These are phyloP conservation scores for Zoysia matrella DNA, from an alignment of 202 grass and related monocot genomes.

Conservation along the genomic window DNA sequence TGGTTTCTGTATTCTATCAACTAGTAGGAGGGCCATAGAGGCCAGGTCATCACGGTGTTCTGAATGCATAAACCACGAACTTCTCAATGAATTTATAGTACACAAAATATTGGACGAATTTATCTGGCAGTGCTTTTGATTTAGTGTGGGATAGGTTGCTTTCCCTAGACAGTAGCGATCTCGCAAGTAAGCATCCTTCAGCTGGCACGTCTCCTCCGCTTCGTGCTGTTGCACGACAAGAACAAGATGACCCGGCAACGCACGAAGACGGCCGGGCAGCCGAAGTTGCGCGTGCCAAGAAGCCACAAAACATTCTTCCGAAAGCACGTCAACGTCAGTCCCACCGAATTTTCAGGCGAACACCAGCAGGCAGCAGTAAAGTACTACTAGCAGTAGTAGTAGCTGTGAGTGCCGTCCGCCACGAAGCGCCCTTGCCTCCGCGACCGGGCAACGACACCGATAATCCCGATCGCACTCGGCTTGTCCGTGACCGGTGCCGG, in stretches of 20 bases:
- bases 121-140: background rate
- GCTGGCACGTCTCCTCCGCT: slow-evolving; percentile 13
- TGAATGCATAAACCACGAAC: no score
- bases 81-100: no score
- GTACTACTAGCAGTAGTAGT: no score
- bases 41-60: no score
- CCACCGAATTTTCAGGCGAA: slow-evolving; percentile 8
- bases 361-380: background rate
- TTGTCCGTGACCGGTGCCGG: background rate
- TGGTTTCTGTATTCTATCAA: no score
- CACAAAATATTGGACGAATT: background rate
- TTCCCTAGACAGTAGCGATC: background rate
- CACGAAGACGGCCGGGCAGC: background rate
- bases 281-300: slow-evolving; percentile 33
- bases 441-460: slow-evolving; percentile 13
- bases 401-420: background rate
- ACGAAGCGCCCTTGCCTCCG: slow-evolving; percentile 21
- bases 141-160: background rate
- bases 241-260: slow-evolving; percentile 1
- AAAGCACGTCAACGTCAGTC: slow-evolving; percentile 10
- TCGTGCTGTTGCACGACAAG: background rate
- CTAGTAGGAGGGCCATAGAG: no score
- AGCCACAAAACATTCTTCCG: slow-evolving; percentile 11
- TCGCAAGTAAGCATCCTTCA: slow-evolving; percentile 1
- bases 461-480: background rate